Percentiles rank a stretch among this genome's conserved stretches.
phyloP scores from a whole-genome alignment of 805 yeast species.

The Teunomyces tritomae region DNA sequence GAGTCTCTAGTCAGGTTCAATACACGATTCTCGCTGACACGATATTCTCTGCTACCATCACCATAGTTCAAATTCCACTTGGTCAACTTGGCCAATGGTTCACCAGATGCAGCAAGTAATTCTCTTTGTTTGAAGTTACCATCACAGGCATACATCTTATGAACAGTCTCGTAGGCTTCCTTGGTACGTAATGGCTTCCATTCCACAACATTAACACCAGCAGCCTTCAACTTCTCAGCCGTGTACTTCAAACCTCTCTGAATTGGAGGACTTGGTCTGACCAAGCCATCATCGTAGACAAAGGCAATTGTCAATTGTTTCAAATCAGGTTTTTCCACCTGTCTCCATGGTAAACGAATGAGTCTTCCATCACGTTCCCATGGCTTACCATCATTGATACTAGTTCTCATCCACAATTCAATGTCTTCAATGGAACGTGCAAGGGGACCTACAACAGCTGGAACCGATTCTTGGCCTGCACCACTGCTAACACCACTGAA shows the following conservation, averaged over 20 bases:
- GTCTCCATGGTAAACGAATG: slow-evolving; percentile 54
- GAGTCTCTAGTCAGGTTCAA: slow-evolving; percentile 55
- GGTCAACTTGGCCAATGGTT: slow-evolving; percentile 64
- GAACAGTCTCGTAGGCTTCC: slow-evolving; percentile 58
- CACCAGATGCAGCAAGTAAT: slow-evolving; percentile 59
- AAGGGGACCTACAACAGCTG: slow-evolving; percentile 68
- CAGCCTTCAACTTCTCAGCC: slow-evolving; percentile 51
- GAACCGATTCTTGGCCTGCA: slow-evolving; percentile 64
- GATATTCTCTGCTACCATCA: slow-evolving; percentile 47
- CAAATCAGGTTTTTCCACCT: slow-evolving; percentile 40
- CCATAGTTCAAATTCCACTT: slow-evolving; percentile 61
- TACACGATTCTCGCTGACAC: slow-evolving; percentile 53
- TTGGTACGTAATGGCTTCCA: slow-evolving; percentile 58
- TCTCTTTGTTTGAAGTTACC: slow-evolving; percentile 60
- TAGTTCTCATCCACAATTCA: slow-evolving; percentile 63
- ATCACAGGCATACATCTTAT: slow-evolving; percentile 59
- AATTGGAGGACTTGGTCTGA: slow-evolving; percentile 67
- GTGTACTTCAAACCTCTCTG: slow-evolving; percentile 49
- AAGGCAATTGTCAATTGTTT: slow-evolving; percentile 55
- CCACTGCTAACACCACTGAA: slow-evolving; percentile 52
- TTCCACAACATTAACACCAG: slow-evolving; percentile 56
- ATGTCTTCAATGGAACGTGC: slow-evolving; percentile 63
- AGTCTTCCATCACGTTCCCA: slow-evolving; percentile 52
- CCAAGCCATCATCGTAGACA: slow-evolving; percentile 61
- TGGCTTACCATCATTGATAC: slow-evolving; percentile 62